Evolutionary conservation across 495 filamentous ascomycete genomes (phyloP).

Genomic region (Penicillium goetzii): DNA sequence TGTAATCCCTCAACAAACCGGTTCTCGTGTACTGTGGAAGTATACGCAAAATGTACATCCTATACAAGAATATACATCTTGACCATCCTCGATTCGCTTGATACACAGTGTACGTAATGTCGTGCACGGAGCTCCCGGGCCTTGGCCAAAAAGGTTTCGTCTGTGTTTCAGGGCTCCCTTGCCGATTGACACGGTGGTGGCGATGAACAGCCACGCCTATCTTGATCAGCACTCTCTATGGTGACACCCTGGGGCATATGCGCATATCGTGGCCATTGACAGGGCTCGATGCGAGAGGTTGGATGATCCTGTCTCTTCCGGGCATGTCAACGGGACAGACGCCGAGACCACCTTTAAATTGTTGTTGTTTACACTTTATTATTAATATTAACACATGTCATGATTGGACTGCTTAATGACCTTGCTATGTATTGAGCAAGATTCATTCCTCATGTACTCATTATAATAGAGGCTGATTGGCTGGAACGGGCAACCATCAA

Average conservation of each 20-base stretch:
- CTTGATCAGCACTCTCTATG: slow-evolving; percentile 12
- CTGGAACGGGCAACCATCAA: neutral
- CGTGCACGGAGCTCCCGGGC: slow-evolving; percentile 11
- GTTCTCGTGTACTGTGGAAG: neutral
- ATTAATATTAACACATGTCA: neutral
- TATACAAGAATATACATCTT: neutral
- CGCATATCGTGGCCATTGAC: neutral
- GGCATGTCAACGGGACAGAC: slow-evolving; percentile 7
- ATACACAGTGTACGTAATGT: slow-evolving; percentile 7
- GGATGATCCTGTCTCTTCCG: neutral
- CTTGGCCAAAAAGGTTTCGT: slow-evolving; percentile 16
- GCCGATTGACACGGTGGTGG: slow-evolving; percentile 20
- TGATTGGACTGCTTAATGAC: neutral
- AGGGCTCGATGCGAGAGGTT: neutral
- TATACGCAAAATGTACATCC: neutral
- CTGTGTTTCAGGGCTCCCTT: slow-evolving; percentile 18
- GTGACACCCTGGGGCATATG: slow-evolving; percentile 1
- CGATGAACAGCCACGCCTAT: slow-evolving; percentile 14
- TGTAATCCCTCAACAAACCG: neutral
- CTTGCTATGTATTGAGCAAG: neutral
- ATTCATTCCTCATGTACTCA: neutral
- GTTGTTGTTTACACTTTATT: neutral
- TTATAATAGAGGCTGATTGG: neutral
- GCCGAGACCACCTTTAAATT: slow-evolving; percentile 6
- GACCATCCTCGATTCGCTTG: neutral